Conservation (phyloP, 164 flowering plant species). For the Stephania yunnanensis region DNA sequence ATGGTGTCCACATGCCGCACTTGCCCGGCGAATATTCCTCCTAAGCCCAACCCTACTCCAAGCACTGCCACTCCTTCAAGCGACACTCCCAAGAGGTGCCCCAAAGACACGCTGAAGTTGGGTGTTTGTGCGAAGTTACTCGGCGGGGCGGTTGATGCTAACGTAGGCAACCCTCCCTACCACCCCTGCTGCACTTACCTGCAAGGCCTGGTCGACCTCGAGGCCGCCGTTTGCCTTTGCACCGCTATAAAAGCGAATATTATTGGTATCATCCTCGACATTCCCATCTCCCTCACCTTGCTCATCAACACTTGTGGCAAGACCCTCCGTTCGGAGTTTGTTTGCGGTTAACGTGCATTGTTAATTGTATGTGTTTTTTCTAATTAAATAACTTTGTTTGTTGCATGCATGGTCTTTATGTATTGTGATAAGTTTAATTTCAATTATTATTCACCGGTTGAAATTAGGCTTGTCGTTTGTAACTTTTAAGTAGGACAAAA, state of each 20-base stretch:
- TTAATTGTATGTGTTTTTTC: no score
- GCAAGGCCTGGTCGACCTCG: conserved; percentile 61
- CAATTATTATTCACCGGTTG: no score
- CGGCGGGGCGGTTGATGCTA: conserved; percentile 22
- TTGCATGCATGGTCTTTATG: no score
- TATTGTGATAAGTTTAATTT: no score
- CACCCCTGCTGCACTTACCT: conserved; percentile 47
- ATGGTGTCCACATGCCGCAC: conserved; percentile 29
- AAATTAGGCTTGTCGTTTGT: no score
- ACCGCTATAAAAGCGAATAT: conserved; percentile 66
- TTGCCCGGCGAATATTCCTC: not conserved
- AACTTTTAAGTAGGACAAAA: no score
- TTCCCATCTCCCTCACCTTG: conserved; percentile 57
- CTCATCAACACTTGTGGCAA: conserved; percentile 59
- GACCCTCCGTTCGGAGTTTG: conserved; percentile 31
- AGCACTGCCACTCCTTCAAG: conserved; percentile 7
- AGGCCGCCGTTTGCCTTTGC: conserved; percentile 72
- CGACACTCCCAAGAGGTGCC: conserved; percentile 28
- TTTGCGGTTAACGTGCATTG: not conserved
- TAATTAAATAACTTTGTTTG: no score
- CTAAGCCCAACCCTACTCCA: not conserved
- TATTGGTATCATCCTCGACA: conserved; percentile 41
- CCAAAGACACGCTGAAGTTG: conserved; percentile 55
- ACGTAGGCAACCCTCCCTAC: conserved; percentile 36
- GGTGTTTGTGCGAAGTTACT: conserved; percentile 58